Percentiles rank a stretch among this genome's conserved stretches.
Evolutionary conservation across 768 basidiomycete species (phyloP).

Genomic region (Roridomyces roridus): DNA sequence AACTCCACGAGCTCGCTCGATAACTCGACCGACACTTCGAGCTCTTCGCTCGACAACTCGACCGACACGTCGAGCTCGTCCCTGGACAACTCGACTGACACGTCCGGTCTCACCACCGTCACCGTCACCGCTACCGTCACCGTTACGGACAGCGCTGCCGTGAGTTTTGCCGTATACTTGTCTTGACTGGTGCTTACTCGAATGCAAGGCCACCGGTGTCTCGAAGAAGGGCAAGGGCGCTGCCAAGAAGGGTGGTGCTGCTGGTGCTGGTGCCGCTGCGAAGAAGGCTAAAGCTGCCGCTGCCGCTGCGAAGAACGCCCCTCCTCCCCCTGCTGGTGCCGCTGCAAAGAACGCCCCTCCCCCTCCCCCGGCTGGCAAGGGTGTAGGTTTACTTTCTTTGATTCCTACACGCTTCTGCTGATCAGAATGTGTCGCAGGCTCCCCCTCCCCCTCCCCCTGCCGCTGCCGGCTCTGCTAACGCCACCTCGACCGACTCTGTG

Average conservation of each 20-base stretch:
- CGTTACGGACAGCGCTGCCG: constrained; percentile 25
- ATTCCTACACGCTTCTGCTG: background rate
- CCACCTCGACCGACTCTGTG: background rate
- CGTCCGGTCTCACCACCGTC: constrained; percentile 2
- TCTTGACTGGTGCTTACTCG: background rate
- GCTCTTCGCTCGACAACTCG: constrained; percentile 1
- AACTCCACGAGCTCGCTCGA: constrained; percentile 5
- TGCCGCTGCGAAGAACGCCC: background rate
- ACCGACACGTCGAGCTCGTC: background rate
- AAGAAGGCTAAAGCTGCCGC: background rate
- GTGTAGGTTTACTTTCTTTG: too few relatives aligned
- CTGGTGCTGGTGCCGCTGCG: background rate
- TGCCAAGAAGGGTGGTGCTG: background rate
- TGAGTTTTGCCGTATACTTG: background rate
- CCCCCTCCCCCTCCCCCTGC: background rate
- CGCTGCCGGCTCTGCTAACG: background rate
- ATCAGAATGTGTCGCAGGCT: background rate
- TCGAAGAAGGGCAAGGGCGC: background rate
- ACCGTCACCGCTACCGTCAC: constrained; percentile 28
- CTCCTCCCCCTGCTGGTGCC: background rate
- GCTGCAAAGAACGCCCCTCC: background rate
- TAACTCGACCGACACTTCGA: background rate
- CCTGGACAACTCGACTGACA: constrained; percentile 8
- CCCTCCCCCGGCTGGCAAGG: too few relatives aligned
- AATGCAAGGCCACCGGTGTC: constrained; percentile 15